Conservation (phyloP, 2,329 filamentous ascomycete genomes). For the Fusarium camptoceras region DNA sequence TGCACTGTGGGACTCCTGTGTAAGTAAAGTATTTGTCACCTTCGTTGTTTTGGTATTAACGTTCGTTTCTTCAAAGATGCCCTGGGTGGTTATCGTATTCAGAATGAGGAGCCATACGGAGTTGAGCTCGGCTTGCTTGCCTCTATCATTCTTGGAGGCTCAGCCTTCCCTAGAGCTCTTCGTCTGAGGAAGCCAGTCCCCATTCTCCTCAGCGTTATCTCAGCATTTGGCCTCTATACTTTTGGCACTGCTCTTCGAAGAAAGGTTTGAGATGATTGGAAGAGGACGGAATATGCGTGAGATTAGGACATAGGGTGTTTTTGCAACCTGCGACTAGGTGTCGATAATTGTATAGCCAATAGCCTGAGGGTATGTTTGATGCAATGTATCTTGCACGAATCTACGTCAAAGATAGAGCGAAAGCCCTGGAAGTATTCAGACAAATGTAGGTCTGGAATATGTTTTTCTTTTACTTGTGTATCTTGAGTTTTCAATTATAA, state of each 20-base stretch:
- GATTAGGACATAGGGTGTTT: not conserved
- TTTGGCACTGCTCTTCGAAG: conserved; percentile 78
- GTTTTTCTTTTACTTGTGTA: not conserved
- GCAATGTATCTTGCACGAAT: not conserved
- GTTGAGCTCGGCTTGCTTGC: conserved; percentile 90
- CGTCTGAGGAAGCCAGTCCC: conserved; percentile 87
- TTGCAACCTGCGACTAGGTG: not conserved
- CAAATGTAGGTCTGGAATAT: not conserved
- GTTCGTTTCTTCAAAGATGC: conserved; percentile 63
- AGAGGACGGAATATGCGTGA: not conserved
- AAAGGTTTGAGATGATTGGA: conserved; percentile 42
- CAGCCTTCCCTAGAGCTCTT: conserved; percentile 87
- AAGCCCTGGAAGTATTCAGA: not conserved
- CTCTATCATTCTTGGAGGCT: conserved; percentile 84
- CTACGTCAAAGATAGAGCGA: not conserved
- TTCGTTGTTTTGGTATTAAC: not conserved
- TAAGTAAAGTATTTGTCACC: conserved; percentile 52
- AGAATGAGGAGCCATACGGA: conserved; percentile 80
- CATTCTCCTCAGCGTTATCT: conserved; percentile 80
- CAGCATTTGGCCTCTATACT: conserved; percentile 79
- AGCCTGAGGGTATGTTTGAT: not conserved
- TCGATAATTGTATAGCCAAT: not conserved
- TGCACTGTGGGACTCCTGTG: conserved; percentile 79
- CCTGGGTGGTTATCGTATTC: conserved; percentile 83
- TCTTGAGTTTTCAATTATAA: not conserved